These are phyloP conservation scores for Clonostachys rosea DNA, from an alignment of 2,329 filamentous ascomycete genomes.

Conservation along the genomic window DNA sequence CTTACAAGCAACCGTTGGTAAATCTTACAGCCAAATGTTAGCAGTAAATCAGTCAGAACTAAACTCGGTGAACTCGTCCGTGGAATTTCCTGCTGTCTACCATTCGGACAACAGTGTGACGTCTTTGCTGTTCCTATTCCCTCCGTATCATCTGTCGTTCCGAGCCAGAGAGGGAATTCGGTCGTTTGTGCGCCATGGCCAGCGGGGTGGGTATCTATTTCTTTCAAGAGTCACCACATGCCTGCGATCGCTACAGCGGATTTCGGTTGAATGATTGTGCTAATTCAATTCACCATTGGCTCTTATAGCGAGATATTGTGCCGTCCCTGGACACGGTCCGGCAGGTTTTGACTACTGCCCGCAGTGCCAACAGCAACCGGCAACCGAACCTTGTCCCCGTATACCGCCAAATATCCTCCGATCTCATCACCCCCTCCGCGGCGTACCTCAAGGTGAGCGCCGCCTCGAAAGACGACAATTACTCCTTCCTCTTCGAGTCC, in stretches of 20 bases:
- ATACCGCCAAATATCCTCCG: slow-evolving; percentile 81
- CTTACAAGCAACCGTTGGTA: no score
- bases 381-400: slow-evolving; percentile 73
- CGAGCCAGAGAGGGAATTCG: no score
- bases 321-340: slow-evolving; percentile 42
- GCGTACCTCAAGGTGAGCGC: slow-evolving; percentile 90
- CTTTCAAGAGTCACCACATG: neutral
- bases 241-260: neutral
- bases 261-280: neutral
- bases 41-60: no score
- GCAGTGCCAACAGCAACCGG: slow-evolving; percentile 10
- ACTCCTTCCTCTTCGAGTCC: slow-evolving; percentile 94
- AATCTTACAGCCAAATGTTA: no score
- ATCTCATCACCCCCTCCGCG: slow-evolving; percentile 89
- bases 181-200: no score
- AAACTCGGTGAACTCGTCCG: no score
- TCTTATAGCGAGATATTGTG: slow-evolving; percentile 29
- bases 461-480: slow-evolving; percentile 39
- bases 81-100: no score
- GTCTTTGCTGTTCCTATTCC: no score
- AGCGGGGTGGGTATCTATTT: no score
- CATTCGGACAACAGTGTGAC: no score
- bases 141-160: no score
- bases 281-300: neutral
- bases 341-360: slow-evolving; percentile 24